Base-by-base conservation (phyloP, 192 early-diverging fungal genomes). In the Coemansia sp. region DNA sequence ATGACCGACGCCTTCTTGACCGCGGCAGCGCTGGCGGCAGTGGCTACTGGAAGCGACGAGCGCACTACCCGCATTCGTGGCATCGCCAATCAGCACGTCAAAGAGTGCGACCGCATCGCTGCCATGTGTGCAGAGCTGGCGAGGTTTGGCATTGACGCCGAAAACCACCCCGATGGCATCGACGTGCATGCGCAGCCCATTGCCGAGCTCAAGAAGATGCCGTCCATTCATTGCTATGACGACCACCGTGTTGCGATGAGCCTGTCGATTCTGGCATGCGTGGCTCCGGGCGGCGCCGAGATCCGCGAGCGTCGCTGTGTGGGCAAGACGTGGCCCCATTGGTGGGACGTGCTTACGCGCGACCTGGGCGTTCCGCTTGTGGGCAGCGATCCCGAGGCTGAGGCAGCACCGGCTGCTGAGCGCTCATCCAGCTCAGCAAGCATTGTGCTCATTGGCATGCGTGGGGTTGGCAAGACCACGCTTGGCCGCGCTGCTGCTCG, bases 1-100 rank as follows among this genome's bases (percentile, higher is more conserved):
- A 96, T 98, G 94, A 98, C 96, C 0, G 96, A 98, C 62, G 96
- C 96, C 10, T 99, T 99, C 80, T 80, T 99, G 60, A 99, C 96
- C 0, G 93, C 94, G 0, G 83, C 90, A 0, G 93, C 89, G 26
- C 79, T 99, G 12, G 94, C 94, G 10, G 93, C 94, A 6, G 91
- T 93, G 7, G 92, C 96, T 0, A 57, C 80, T 0, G 78, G 64
- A 14, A 56, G 58, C 14, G 84, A 84, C 28, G 32, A 12, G 12
- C 40, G 82, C 31, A 76, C 84, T 2, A 94, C 96, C 40, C 79
- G 85, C 40, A 99, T 99, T 61, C 85, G 82, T 36, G 96, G 96
- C 48, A 94, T 99, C 51, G 91, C 94, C 26, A 97, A 97, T 65
- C 96, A 99, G 78, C 87, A 93, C 37, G 91, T 97, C 40, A 97